Percentiles rank a stretch among this genome's conserved stretches.
These are phyloP conservation scores for Linum usitatissimum DNA, from an alignment of 345 rosid species.

Conservation along the genomic window DNA sequence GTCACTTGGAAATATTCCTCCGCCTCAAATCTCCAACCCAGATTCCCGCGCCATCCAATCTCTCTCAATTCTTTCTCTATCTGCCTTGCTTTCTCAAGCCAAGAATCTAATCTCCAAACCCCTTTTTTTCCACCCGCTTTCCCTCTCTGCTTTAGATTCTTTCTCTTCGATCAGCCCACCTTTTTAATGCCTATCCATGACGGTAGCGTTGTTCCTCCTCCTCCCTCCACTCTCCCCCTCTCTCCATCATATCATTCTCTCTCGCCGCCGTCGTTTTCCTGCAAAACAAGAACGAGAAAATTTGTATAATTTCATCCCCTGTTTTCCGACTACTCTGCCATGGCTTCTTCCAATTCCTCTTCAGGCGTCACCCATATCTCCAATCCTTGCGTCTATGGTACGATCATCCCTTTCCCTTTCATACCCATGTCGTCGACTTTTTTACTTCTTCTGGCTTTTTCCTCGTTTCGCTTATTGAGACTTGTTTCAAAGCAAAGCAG, in stretches of 20 bases:
- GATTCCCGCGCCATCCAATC: neutral
- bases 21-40: slow-evolving; percentile 23
- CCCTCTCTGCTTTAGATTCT: slow-evolving; percentile 38
- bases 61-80: slow-evolving; percentile 16
- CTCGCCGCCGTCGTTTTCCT: slow-evolving; percentile 26
- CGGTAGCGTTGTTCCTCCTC: slow-evolving; percentile 15
- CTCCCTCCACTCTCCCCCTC: slow-evolving; percentile 9
- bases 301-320: slow-evolving; percentile 6
- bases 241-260: slow-evolving; percentile 10
- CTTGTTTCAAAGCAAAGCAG: slow-evolving; percentile 35
- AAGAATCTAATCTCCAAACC: slow-evolving; percentile 52
- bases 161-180: slow-evolving; percentile 13
- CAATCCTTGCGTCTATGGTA: slow-evolving; percentile 77
- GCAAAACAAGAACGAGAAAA: neutral
- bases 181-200: slow-evolving; percentile 22
- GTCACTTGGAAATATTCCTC: slow-evolving; percentile 21
- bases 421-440: neutral
- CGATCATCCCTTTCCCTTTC: slow-evolving; percentile 7
- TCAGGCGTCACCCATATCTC: slow-evolving; percentile 52
- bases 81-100: slow-evolving; percentile 60
- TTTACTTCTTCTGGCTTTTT: neutral
- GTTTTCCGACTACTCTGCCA: slow-evolving; percentile 13
- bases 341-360: slow-evolving; percentile 25
- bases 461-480: slow-evolving; percentile 7
- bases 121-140: slow-evolving; percentile 18